phyloP scores from a whole-genome alignment of 164 flowering plant genomes.

The Protea cynaroides region DNA sequence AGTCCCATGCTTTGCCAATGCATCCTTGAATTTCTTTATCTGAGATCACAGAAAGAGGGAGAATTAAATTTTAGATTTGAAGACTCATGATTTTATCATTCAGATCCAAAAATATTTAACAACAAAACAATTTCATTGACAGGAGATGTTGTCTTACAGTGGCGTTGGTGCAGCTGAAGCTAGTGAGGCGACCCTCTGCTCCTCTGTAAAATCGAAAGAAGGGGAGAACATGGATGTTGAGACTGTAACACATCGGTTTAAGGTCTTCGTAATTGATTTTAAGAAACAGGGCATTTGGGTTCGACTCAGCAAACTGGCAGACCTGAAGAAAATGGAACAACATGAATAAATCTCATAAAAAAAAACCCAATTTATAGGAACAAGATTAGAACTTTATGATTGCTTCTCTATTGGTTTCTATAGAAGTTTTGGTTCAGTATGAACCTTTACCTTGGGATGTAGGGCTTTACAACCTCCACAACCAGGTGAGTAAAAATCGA shows the following conservation, averaged over 20 bases:
- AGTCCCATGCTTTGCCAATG: constrained; percentile 56
- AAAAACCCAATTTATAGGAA: not conserved
- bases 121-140: not conserved
- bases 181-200: constrained; percentile 51
- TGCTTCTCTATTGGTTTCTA: not conserved
- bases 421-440: not conserved
- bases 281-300: constrained; percentile 50
- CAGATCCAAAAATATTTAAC: not conserved
- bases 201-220: constrained; percentile 76
- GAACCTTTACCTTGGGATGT: constrained; percentile 73
- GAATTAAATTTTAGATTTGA: not conserved
- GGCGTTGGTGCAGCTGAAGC: constrained; percentile 82
- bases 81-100: too few species aligned
- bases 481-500: constrained; percentile 88
- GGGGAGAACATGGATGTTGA: constrained; percentile 66
- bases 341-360: constrained; percentile 1
- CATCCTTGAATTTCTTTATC: constrained; percentile 85
- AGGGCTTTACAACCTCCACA: constrained; percentile 95
- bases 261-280: constrained; percentile 68
- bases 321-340: constrained; percentile 1
- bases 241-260: constrained; percentile 47
- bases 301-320: constrained; percentile 64
- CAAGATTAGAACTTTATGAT: not conserved
- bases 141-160: constrained; percentile 38
- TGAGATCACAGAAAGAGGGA: constrained; percentile 11